phyloP scores from a whole-genome alignment of 1,284 basidiomycete genomes.

The Heterobasidion annosum region DNA sequence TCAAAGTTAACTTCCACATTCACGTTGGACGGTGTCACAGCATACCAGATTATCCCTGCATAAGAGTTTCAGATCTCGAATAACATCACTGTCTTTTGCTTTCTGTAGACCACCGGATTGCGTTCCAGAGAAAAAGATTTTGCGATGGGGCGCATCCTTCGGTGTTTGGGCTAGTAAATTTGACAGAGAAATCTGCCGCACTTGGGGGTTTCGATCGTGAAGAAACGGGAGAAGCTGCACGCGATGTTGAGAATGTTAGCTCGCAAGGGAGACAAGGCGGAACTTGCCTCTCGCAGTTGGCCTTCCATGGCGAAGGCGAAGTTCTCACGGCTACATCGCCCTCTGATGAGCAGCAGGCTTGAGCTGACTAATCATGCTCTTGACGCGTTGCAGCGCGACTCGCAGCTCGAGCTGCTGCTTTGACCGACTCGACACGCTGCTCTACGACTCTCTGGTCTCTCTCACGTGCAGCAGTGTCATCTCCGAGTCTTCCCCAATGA shows the following conservation, averaged over 20 bases:
- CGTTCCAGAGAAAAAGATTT: constrained; percentile 64
- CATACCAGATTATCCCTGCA: constrained; percentile 80
- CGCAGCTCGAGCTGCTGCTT: no score
- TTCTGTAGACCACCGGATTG: constrained; percentile 48
- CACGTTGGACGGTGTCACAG: constrained; percentile 7
- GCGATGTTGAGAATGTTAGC: background rate
- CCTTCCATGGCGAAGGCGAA: constrained; percentile 32
- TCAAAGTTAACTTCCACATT: constrained; percentile 3
- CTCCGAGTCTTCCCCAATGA: constrained; percentile 20
- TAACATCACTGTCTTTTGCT: constrained; percentile 57
- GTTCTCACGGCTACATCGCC: background rate
- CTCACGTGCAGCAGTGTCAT: background rate
- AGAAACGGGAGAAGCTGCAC: constrained; percentile 79
- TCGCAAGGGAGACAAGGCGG: background rate
- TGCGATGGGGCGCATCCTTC: constrained; percentile 59
- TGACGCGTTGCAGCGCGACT: no score
- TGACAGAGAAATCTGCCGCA: constrained; percentile 78
- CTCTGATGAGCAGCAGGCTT: background rate
- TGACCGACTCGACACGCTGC: no score
- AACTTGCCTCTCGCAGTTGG: constrained; percentile 49
- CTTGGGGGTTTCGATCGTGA: constrained; percentile 81
- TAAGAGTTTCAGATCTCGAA: constrained; percentile 73
- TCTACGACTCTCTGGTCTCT: background rate
- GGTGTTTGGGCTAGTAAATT: constrained; percentile 79
- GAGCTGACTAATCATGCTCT: background rate